Evolutionary conservation across 164 flowering plant species (phyloP).

Genomic region (Liriodendron chinense): DNA sequence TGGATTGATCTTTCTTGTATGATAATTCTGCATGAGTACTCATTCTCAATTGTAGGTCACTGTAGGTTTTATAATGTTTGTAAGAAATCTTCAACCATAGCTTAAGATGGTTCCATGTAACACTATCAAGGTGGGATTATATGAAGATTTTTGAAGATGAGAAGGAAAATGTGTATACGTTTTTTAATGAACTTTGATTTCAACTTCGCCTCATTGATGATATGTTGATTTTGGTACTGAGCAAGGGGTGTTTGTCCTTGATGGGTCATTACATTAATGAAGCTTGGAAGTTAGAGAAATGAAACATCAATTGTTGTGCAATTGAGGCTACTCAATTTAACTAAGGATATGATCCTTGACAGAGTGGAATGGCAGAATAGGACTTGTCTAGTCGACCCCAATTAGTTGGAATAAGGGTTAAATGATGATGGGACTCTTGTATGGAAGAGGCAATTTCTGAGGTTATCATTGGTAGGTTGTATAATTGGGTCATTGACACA

Average conservation of each 20-base stretch:
- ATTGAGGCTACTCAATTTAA: constrained; percentile 49
- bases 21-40: constrained; percentile 82
- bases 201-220: constrained; percentile 58
- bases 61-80: constrained; percentile 65
- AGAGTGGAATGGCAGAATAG: no score
- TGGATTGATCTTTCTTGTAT: constrained; percentile 68
- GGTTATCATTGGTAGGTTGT: constrained; percentile 43
- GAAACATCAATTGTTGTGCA: constrained; percentile 53
- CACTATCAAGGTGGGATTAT: constrained; percentile 25
- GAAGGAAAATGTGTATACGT: constrained; percentile 54
- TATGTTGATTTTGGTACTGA: constrained; percentile 54
- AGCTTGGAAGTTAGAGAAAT: constrained; percentile 61
- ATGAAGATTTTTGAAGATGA: constrained; percentile 49
- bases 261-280: constrained; percentile 67
- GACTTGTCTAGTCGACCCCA: no score
- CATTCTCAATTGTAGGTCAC: constrained; percentile 74
- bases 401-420: no score
- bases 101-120: constrained; percentile 45
- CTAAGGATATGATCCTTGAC: no score
- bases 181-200: constrained; percentile 44
- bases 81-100: constrained; percentile 66
- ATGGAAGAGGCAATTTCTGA: constrained; percentile 59
- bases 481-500: constrained; percentile 65
- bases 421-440: no score
- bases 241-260: constrained; percentile 45